These are phyloP conservation scores for Hypoxylon crocopeplum DNA, from an alignment of 495 filamentous ascomycete species.

Conservation along the genomic window DNA sequence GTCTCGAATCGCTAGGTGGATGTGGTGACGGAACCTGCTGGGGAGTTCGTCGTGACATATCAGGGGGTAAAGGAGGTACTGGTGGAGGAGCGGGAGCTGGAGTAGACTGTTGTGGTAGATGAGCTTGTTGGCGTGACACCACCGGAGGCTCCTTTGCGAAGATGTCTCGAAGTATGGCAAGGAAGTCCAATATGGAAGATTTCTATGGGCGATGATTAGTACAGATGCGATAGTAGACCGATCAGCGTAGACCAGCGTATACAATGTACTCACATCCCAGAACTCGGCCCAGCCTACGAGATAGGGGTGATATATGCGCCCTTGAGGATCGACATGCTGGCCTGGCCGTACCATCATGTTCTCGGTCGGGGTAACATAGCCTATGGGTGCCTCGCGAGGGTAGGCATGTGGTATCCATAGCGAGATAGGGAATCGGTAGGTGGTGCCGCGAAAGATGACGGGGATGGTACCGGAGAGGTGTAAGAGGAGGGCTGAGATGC, in stretches of 20 bases:
- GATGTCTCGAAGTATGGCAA: conserved; percentile 81
- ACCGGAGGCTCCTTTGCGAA: conserved; percentile 96
- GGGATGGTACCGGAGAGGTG: conserved; percentile 87
- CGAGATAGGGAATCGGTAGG: conserved; percentile 89
- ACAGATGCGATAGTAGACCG: neutral
- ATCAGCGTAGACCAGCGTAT: neutral
- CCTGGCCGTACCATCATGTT: conserved; percentile 90
- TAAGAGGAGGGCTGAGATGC: conserved; percentile 84
- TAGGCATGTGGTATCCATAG: conserved; percentile 97
- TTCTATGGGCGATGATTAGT: conserved; percentile 57
- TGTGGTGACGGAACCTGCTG: conserved; percentile 25
- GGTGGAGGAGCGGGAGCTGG: conserved; percentile 65
- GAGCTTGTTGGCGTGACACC: conserved; percentile 70
- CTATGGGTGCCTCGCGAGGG: conserved; percentile 81
- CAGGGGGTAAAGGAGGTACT: conserved; percentile 72
- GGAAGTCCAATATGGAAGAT: conserved; percentile 79
- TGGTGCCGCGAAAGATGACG: conserved; percentile 83
- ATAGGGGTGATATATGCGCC: conserved; percentile 94
- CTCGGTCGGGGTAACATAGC: conserved; percentile 85
- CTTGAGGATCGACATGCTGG: conserved; percentile 94
- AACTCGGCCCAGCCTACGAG: conserved; percentile 85
- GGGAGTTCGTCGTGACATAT: conserved; percentile 50
- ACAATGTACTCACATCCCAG: conserved; percentile 78
- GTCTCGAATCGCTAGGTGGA: conserved; percentile 32
- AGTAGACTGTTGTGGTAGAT: conserved; percentile 43